A percentile compares a stretch with the other conserved stretches of the same genome.
phyloP scores from a whole-genome alignment of 192 early-diverging fungal species.

The Lunasporangiospora selenospora region DNA sequence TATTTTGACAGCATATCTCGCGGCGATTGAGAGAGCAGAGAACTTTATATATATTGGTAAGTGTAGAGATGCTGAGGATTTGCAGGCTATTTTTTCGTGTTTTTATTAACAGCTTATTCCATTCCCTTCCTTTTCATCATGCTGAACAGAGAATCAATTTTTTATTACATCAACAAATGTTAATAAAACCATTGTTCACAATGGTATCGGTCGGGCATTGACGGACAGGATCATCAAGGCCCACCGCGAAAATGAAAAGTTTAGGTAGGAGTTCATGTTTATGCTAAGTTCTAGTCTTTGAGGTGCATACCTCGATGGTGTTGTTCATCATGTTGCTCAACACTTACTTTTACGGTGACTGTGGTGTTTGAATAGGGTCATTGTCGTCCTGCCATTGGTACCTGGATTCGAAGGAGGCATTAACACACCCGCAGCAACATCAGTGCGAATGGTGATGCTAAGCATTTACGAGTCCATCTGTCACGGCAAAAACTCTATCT shows the following conservation, averaged over 20 bases:
- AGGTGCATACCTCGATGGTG: too few relatives aligned
- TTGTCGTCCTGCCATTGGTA: conserved; percentile 79
- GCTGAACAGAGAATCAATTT: conserved; percentile 89
- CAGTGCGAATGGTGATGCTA: conserved; percentile 67
- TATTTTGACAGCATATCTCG: conserved; percentile 80
- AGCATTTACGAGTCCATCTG: conserved; percentile 66
- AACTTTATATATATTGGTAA: conserved; percentile 84
- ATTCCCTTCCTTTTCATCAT: not conserved
- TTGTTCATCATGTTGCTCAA: too few relatives aligned
- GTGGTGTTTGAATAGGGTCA: conserved; percentile 68
- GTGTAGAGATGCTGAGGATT: not conserved
- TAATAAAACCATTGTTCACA: conserved; percentile 71
- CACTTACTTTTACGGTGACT: too few relatives aligned
- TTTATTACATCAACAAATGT: conserved; percentile 69
- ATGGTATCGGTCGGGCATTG: conserved; percentile 78
- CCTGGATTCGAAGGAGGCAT: conserved; percentile 83
- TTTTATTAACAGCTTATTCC: not conserved
- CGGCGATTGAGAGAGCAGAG: conserved; percentile 74
- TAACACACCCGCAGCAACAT: conserved; percentile 68
- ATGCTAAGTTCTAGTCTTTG: too few relatives aligned
- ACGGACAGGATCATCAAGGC: conserved; percentile 77
- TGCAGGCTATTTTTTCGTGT: not conserved
- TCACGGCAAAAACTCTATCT: conserved; percentile 70
- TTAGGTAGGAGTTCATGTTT: conserved; percentile 18
- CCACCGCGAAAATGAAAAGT: conserved; percentile 50